phyloP scores from a whole-genome alignment of 768 basidiomycete genomes.

The Thelephora aurantiotincta region DNA sequence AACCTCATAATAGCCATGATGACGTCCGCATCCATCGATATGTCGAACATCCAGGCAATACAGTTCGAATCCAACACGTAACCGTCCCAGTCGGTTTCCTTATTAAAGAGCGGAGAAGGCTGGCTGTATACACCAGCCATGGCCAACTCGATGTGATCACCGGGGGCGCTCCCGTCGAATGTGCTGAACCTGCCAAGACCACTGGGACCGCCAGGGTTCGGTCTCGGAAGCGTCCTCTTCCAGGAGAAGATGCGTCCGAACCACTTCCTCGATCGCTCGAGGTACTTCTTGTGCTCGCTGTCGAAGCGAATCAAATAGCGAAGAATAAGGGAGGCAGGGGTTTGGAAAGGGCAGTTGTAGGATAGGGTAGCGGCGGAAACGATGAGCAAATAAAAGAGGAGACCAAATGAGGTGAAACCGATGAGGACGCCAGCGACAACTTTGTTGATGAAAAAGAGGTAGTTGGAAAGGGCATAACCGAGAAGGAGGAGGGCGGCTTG shows the following conservation, averaged over 20 bases:
- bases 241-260: background rate
- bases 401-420: background rate
- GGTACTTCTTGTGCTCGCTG: background rate
- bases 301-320: conserved; percentile 1
- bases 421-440: conserved; percentile 7
- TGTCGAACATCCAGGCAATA: conserved; percentile 12
- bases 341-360: conserved; percentile 9
- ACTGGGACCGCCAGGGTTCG: background rate
- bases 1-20: conserved; percentile 4
- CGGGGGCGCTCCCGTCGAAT: background rate
- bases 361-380: conserved; percentile 5
- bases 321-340: conserved; percentile 8
- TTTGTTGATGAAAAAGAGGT: conserved; percentile 1
- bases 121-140: too few relatives aligned
- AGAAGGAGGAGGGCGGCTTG: conserved; percentile 9
- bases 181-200: background rate
- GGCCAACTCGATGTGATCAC: background rate
- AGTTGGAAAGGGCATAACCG: conserved; percentile 4
- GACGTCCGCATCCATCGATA: conserved; percentile 9
- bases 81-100: background rate
- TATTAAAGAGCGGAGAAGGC: too few relatives aligned
- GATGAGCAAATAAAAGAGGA: conserved; percentile 6
- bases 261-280: background rate
- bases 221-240: background rate
- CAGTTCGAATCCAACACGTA: background rate